Conservation (phyloP, 176 grass and related monocot species). For the Lolium rigidum region DNA sequence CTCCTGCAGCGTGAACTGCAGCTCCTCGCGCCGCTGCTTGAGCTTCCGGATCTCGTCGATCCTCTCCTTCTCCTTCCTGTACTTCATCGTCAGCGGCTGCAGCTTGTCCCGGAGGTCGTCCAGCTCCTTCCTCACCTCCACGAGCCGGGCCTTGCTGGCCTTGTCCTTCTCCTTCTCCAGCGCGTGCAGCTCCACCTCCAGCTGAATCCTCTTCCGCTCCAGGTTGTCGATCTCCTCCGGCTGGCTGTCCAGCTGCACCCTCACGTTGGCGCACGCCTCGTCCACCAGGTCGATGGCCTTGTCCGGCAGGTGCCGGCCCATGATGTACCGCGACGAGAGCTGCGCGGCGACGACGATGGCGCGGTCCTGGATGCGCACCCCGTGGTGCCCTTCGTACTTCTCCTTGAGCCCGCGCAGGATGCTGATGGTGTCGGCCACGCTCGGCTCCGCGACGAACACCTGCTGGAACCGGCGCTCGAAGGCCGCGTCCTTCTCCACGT, state of each 20-base stretch:
- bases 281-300: conserved; percentile 89
- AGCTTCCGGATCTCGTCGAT: conserved; percentile 80
- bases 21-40: conserved; percentile 64
- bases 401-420: conserved; percentile 79
- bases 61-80: conserved; percentile 80
- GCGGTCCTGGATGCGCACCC: conserved; percentile 72
- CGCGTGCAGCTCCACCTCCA: conserved; percentile 77
- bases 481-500: conserved; percentile 85
- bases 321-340: conserved; percentile 79
- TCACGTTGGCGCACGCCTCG: conserved; percentile 84
- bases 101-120: conserved; percentile 85
- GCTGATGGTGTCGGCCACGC: conserved; percentile 70
- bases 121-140: conserved; percentile 75
- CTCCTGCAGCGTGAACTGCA: conserved; percentile 69
- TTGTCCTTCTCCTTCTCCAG: conserved; percentile 95
- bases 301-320: conserved; percentile 77
- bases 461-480: conserved; percentile 90
- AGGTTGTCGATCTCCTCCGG: conserved; percentile 89
- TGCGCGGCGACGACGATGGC: conserved; percentile 77
- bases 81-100: conserved; percentile 78
- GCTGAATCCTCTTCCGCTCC: conserved; percentile 76
- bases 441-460: conserved; percentile 79
- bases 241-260: conserved; percentile 84
- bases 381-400: conserved; percentile 88
- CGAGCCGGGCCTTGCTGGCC: conserved; percentile 70